A percentile compares a stretch with the other conserved stretches of the same genome.
Conservation (phyloP, 192 early-diverging fungal species). For the Podila epigama region DNA sequence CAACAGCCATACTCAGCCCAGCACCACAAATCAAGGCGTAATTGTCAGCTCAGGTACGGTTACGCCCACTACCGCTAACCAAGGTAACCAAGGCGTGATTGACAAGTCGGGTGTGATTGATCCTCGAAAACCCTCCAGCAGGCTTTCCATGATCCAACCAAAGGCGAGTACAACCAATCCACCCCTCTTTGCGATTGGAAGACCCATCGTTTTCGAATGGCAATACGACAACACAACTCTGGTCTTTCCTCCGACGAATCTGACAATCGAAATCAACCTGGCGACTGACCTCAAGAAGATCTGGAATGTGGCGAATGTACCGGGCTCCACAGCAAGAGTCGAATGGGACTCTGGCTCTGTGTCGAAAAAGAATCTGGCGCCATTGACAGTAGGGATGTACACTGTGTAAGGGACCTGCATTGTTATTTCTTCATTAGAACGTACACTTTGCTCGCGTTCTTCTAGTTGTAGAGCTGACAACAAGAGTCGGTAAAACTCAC, state of each 20-base stretch:
- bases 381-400: constrained; percentile 20
- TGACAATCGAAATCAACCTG: constrained; percentile 9
- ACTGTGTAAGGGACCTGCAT: not conserved
- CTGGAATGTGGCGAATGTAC: constrained; percentile 23
- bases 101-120: not conserved
- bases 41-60: no score
- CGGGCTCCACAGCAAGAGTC: constrained; percentile 10
- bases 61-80: not conserved
- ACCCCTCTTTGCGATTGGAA: constrained; percentile 7
- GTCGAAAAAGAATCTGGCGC: not conserved
- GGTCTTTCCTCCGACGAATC: constrained; percentile 2
- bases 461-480: no score
- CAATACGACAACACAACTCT: constrained; percentile 16
- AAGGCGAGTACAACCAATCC: constrained; percentile 6
- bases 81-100: not conserved
- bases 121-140: constrained; percentile 5
- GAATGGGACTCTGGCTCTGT: constrained; percentile 6
- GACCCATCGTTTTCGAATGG: constrained; percentile 15
- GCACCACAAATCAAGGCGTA: no score
- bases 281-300: not conserved
- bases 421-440: not conserved
- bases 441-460: no score
- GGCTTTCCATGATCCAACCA: constrained; percentile 11
- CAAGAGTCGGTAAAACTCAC: no score
- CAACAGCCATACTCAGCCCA: no score